Percentiles rank a stretch among this genome's conserved stretches.
Evolutionary conservation across 2,329 filamentous ascomycete genomes (phyloP).

Genomic region (Aureobasidium melanogenum): DNA sequence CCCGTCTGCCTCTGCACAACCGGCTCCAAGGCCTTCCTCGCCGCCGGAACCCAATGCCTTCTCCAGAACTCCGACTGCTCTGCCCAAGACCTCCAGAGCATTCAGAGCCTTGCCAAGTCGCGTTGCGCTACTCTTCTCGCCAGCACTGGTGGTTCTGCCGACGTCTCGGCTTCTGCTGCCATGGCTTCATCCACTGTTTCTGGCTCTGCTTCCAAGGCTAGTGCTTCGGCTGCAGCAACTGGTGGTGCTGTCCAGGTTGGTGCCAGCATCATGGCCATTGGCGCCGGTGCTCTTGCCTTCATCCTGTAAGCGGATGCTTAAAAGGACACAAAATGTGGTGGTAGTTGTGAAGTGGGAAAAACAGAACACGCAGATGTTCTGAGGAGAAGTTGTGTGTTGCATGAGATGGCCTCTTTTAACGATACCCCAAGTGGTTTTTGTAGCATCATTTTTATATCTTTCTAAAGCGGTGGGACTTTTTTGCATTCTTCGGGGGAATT

Average conservation of each 20-base stretch:
- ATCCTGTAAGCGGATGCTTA: not conserved
- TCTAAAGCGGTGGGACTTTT: not conserved
- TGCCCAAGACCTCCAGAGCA: slow-evolving; percentile 30
- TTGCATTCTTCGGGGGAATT: not conserved
- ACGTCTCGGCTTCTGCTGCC: not conserved
- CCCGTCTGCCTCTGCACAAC: slow-evolving; percentile 44
- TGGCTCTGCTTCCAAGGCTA: not conserved
- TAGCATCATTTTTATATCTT: not conserved
- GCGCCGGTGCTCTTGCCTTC: slow-evolving; percentile 10
- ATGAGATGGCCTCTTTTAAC: not conserved
- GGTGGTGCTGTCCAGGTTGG: slow-evolving; percentile 9
- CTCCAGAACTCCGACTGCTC: slow-evolving; percentile 27
- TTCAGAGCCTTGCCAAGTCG: slow-evolving; percentile 16
- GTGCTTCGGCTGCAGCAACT: not conserved
- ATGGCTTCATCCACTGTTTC: not conserved
- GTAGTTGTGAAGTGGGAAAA: not conserved
- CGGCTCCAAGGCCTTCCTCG: slow-evolving; percentile 27
- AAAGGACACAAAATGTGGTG: not conserved
- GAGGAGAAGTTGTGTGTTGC: not conserved
- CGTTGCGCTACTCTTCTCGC: not conserved
- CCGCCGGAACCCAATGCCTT: slow-evolving; percentile 33
- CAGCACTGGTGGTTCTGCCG: not conserved
- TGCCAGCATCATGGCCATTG: slow-evolving; percentile 6
- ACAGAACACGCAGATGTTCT: not conserved
- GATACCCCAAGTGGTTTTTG: slow-evolving; percentile 8